These are phyloP conservation scores for Mallotus nudiflorus DNA, from an alignment of 345 rosid species.

Conservation along the genomic window DNA sequence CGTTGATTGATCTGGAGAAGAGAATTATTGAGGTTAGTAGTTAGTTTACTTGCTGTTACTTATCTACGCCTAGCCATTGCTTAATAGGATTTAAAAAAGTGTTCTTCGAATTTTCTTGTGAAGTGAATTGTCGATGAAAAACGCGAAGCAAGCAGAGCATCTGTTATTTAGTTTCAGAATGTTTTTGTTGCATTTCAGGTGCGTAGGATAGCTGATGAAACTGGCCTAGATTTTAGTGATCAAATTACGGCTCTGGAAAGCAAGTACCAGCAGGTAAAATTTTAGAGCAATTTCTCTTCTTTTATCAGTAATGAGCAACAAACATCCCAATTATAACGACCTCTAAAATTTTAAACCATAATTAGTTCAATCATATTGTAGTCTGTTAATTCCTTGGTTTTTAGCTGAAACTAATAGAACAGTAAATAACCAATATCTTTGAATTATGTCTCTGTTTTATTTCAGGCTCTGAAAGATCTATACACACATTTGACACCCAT, in stretches of 20 bases:
- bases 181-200: conserved; percentile 51
- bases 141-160: no score
- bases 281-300: no score
- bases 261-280: conserved; percentile 67
- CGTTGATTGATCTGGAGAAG: conserved; percentile 73
- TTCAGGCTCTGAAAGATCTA: conserved; percentile 73
- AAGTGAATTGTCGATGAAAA: no score
- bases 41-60: neutral
- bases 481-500: conserved; percentile 77
- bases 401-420: no score
- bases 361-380: no score
- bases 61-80: no score
- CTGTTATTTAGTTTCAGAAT: neutral
- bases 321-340: no score
- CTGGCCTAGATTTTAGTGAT: conserved; percentile 84
- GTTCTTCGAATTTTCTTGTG: no score
- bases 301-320: neutral
- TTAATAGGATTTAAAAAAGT: no score
- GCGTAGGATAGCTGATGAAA: conserved; percentile 82
- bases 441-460: neutral
- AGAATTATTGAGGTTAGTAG: conserved; percentile 70
- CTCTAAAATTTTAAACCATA: no score
- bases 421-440: no score
- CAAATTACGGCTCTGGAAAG: conserved; percentile 74
- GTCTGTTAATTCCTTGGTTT: no score